Conservation (phyloP, 2,329 filamentous ascomycete species). For the Penicillium olsonii region DNA sequence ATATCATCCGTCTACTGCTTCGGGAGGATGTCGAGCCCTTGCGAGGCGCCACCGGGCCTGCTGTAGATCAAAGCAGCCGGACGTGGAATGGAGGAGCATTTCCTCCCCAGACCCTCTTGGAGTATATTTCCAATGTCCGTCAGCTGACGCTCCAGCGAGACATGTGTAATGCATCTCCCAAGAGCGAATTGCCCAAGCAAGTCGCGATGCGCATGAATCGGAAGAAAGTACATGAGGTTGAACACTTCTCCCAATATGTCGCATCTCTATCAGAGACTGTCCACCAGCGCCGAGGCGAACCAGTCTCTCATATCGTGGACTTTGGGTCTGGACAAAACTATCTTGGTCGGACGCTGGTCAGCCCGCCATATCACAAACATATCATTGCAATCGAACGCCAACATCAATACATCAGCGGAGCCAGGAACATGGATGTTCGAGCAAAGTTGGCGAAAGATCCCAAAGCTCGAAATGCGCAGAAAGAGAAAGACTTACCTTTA, state of each 20-base stretch:
- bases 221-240: constrained; percentile 96
- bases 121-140: constrained; percentile 73
- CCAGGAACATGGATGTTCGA: constrained; percentile 76
- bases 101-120: constrained; percentile 61
- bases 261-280: constrained; percentile 64
- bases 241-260: constrained; percentile 82
- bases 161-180: constrained; percentile 1
- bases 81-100: constrained; percentile 47
- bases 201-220: constrained; percentile 92
- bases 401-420: constrained; percentile 81
- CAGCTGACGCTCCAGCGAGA: constrained; percentile 66
- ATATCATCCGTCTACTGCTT: constrained; percentile 78
- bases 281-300: constrained; percentile 44
- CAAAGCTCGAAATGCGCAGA: constrained; percentile 71
- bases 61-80: constrained; percentile 12
- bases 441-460: constrained; percentile 74
- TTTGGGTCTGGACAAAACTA: constrained; percentile 98
- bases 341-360: constrained; percentile 82
- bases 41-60: constrained; percentile 12
- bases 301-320: constrained; percentile 85
- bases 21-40: constrained; percentile 66
- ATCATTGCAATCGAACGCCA: constrained; percentile 89
- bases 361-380: constrained; percentile 78
- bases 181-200: constrained; percentile 62
- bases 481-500: constrained; percentile 65